Conservation (phyloP, 2,329 filamentous ascomycete species). For the Fusarium guadeloupense region DNA sequence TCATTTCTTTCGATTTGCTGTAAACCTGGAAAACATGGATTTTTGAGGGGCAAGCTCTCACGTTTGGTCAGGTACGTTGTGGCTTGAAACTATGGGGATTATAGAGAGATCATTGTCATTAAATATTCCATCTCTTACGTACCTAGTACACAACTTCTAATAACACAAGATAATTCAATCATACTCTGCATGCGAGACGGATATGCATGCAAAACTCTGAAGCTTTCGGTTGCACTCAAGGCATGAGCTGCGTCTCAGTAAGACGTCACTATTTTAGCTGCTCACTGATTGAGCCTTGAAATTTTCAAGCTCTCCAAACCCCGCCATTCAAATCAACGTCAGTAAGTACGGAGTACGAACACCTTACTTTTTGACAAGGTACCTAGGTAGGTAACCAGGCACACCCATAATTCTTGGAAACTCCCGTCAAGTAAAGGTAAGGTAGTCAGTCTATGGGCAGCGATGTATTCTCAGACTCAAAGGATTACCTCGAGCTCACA, state of each 20-base stretch:
- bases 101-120: too few relatives aligned
- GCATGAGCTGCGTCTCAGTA: not conserved
- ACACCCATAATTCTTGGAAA: not conserved
- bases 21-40: not conserved
- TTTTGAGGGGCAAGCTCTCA: slow-evolving; percentile 16
- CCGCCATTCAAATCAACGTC: not conserved
- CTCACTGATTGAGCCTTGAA: slow-evolving; percentile 21
- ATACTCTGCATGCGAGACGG: not conserved
- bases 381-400: too few relatives aligned
- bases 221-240: not conserved
- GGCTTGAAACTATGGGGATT: slow-evolving; percentile 9
- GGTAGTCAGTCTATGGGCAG: too few relatives aligned
- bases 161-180: not conserved
- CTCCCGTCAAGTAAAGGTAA: not conserved
- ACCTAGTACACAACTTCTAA: not conserved
- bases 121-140: too few relatives aligned
- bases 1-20: slow-evolving; percentile 22
- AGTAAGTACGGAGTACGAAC: not conserved
- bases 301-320: slow-evolving; percentile 21
- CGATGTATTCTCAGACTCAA: too few relatives aligned
- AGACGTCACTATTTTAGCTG: slow-evolving; percentile 15
- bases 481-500: too few relatives aligned
- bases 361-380: too few relatives aligned
- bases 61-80: slow-evolving; percentile 19
- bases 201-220: slow-evolving; percentile 1